phyloP scores from a whole-genome alignment of 1,139 yeast species.

The Sugiyamaella pinicola region DNA sequence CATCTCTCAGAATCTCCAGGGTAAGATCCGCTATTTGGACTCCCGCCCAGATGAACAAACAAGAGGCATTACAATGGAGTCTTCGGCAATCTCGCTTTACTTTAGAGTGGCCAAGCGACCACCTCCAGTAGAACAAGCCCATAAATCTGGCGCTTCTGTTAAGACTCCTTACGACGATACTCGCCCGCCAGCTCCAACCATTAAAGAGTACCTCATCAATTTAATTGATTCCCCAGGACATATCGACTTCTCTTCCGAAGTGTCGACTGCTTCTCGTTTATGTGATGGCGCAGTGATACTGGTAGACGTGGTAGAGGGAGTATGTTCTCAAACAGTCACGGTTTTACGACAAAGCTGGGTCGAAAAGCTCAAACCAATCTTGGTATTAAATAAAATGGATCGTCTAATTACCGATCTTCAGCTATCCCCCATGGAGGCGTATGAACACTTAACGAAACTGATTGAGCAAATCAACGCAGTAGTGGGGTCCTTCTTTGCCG shows the following conservation, averaged over 20 bases:
- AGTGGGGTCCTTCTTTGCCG: slow-evolving; percentile 88
- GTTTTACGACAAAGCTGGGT: slow-evolving; percentile 96
- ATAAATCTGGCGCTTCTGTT: too few relatives aligned
- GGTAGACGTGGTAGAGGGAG: slow-evolving; percentile 98
- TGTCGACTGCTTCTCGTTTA: slow-evolving; percentile 88
- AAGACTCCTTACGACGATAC: too few relatives aligned
- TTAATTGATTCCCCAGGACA: slow-evolving; percentile 98
- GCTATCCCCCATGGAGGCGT: slow-evolving; percentile 83
- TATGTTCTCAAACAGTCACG: slow-evolving; percentile 93
- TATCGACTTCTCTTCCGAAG: slow-evolving; percentile 95
- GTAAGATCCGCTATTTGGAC: slow-evolving; percentile 89
- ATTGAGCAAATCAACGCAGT: slow-evolving; percentile 95
- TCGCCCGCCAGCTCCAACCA: slow-evolving; percentile 45
- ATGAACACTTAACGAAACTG: slow-evolving; percentile 70
- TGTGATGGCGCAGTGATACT: slow-evolving; percentile 97
- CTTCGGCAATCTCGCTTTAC: slow-evolving; percentile 86
- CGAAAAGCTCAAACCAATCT: slow-evolving; percentile 82
- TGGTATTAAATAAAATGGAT: slow-evolving; percentile 93
- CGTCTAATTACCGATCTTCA: slow-evolving; percentile 80
- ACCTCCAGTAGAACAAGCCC: slow-evolving; percentile 8
- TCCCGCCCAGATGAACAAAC: slow-evolving; percentile 94
- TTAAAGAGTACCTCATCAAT: slow-evolving; percentile 81
- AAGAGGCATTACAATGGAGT: slow-evolving; percentile 97
- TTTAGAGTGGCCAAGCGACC: slow-evolving; percentile 48
- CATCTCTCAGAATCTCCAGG: slow-evolving; percentile 92